Conservation (phyloP, 306 rosid genomes). For the Prunus mira region DNA sequence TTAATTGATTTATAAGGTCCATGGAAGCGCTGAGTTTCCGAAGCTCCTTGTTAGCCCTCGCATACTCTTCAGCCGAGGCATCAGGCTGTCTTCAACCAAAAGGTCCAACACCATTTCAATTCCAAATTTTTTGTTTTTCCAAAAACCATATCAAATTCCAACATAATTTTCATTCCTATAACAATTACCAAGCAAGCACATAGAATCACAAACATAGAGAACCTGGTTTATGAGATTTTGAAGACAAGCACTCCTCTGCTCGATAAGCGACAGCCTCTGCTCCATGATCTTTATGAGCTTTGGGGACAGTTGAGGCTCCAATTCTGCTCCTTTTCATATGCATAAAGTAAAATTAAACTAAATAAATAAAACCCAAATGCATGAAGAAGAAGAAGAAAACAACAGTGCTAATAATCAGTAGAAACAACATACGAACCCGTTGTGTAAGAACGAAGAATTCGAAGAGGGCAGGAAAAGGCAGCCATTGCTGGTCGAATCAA, state of each 20-base stretch:
- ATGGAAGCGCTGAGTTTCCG: slow-evolving; percentile 58
- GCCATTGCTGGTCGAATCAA: not conserved
- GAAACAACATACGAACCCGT: slow-evolving; percentile 25
- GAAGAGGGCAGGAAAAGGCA: not conserved
- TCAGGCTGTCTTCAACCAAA: slow-evolving; percentile 79
- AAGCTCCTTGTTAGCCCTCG: slow-evolving; percentile 88
- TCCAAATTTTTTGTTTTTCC: not conserved
- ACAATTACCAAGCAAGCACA: slow-evolving; percentile 4
- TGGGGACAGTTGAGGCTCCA: slow-evolving; percentile 49
- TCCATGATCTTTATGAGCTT: slow-evolving; percentile 73
- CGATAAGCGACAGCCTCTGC: slow-evolving; percentile 60
- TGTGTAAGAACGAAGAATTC: slow-evolving; percentile 38
- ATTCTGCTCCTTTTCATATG: slow-evolving; percentile 29
- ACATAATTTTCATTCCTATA: no score
- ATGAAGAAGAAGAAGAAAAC: not conserved
- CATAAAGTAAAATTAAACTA: not conserved
- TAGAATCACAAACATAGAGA: no score
- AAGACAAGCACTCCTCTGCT: slow-evolving; percentile 55
- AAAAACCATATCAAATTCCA: no score
- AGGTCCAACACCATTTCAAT: not conserved
- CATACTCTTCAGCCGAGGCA: slow-evolving; percentile 73
- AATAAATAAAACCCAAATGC: not conserved
- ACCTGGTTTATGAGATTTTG: slow-evolving; percentile 20
- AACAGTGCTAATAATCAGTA: no score
- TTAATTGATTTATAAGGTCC: slow-evolving; percentile 65